These are phyloP conservation scores for Prunus fruticosa DNA, from an alignment of 306 rosid species.

Conservation along the genomic window DNA sequence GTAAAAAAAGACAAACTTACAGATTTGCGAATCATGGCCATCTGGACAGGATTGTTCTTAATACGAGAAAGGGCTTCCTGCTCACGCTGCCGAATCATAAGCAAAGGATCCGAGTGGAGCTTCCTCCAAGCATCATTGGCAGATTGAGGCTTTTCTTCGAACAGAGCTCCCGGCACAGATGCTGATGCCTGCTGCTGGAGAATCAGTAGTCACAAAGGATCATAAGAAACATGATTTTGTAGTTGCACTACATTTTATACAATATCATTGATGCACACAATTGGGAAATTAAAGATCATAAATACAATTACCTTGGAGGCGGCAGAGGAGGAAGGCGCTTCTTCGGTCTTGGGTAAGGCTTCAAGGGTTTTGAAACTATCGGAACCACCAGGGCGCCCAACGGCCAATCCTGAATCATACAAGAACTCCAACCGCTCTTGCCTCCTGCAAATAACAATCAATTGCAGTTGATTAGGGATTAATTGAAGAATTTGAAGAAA, in stretches of 20 bases:
- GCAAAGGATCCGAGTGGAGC: conserved; percentile 91
- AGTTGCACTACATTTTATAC: not conserved
- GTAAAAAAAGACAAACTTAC: conserved; percentile 37
- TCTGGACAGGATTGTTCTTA: conserved; percentile 85
- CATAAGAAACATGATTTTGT: not conserved
- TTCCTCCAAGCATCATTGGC: conserved; percentile 97
- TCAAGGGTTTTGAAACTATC: conserved; percentile 81
- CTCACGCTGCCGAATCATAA: conserved; percentile 91
- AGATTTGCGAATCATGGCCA: conserved; percentile 84
- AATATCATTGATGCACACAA: not conserved
- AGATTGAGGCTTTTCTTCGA: conserved; percentile 89
- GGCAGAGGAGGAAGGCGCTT: conserved; percentile 43
- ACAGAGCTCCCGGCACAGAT: conserved; percentile 73
- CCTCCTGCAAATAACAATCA: conserved; percentile 39
- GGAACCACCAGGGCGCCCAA: conserved; percentile 55
- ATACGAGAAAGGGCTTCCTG: conserved; percentile 79
- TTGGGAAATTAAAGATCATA: no score
- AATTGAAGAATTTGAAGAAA: not conserved
- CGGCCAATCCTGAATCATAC: conserved; percentile 87
- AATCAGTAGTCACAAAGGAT: not conserved
- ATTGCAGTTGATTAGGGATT: not conserved
- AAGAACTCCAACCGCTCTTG: conserved; percentile 92
- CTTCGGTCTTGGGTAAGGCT: conserved; percentile 50
- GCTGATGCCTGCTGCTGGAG: conserved; percentile 35
- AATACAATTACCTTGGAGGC: conserved; percentile 38